Base-by-base conservation (phyloP, 2,329 filamentous ascomycete genomes). In the Xylariales sp. region DNA sequence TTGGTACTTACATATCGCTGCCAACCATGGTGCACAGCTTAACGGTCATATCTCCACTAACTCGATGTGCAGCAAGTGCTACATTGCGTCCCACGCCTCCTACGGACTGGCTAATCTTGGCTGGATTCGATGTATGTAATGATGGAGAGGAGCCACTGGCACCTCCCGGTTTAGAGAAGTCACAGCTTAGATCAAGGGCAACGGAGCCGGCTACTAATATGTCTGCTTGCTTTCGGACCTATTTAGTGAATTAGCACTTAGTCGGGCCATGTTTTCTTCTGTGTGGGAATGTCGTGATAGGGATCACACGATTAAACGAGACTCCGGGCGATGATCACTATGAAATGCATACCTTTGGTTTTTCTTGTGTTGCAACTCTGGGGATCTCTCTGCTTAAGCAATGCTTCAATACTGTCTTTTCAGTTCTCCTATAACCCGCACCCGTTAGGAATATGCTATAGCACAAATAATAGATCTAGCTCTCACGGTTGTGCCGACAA, bases 1-100 rank as follows among this genome's bases (percentile, higher is more conserved):
- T n/a, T n/a, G 27, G 5, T 10, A 60, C 74, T 63, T 62, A 81
- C 76, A 79, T 59, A 55, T 97, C 91, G 53, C 90, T 77, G 12
- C 85, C 89, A 8, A 95, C 75, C 45, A 88, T 75, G 52, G 86
- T 95, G 62, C 84, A 90, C 13, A 96, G 76, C 16, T 78, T 74
- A 6, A 93, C 85, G 12, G 72, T 77, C 28, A 63, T 62, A 14
- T 64, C 54, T 6, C 77, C 79, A 42, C 85, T 74, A 12, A 72
- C 72, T 21, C 82, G 74, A 48, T 89, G 85, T 1, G 87, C 83
- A 30, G 91, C 90, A 33, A 88, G 75, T 13, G 93, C 88, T 30
- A 97, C 88, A 53, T 97, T 97, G 54, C 89, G 83, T 6, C 88
- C 93, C 6, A 97, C 93, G 6, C 93, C 93, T 11, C 93, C 93